A percentile compares a stretch with the other conserved stretches of the same genome.
Conservation (phyloP, 2,329 filamentous ascomycete species). For the Curvularia sp. region DNA sequence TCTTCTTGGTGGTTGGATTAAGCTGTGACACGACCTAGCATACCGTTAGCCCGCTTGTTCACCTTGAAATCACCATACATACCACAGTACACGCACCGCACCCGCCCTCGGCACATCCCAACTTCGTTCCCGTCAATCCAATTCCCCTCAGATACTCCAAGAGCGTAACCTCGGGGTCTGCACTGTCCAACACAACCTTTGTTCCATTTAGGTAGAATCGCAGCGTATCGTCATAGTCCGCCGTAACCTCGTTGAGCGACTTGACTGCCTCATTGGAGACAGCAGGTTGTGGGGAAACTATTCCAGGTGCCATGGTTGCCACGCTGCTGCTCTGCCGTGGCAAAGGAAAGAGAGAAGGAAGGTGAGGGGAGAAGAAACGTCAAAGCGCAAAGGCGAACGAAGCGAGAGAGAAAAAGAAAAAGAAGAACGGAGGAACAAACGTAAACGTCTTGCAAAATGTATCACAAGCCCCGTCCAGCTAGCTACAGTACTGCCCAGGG, state of each 20-base stretch:
- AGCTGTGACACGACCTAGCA: constrained; percentile 80
- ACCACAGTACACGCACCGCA: constrained; percentile 95
- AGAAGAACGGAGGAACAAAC: background rate
- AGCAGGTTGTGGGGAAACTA: constrained; percentile 55
- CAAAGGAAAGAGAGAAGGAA: background rate
- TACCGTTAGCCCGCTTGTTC: constrained; percentile 10
- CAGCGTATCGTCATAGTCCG: constrained; percentile 83
- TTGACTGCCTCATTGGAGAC: constrained; percentile 55
- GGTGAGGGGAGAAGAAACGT: background rate
- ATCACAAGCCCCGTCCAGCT: background rate
- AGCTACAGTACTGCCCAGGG: background rate
- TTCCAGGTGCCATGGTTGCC: constrained; percentile 64
- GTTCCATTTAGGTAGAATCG: constrained; percentile 96
- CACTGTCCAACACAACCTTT: constrained; percentile 80
- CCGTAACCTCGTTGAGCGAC: constrained; percentile 69
- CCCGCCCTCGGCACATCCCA: constrained; percentile 95
- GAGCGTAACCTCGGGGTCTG: constrained; percentile 90
- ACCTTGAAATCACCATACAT: constrained; percentile 37
- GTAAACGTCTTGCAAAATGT: background rate
- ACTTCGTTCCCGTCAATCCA: constrained; percentile 92
- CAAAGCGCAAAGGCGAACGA: background rate
- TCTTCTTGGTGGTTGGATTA: constrained; percentile 88
- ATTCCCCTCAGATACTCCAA: constrained; percentile 93
- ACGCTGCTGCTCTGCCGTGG: background rate
- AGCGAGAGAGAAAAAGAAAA: background rate